Evolutionary conservation across 768 basidiomycete species (phyloP), one percentile per base, ranked within the genome.

Genomic region (Lactifluus volemus): DNA sequence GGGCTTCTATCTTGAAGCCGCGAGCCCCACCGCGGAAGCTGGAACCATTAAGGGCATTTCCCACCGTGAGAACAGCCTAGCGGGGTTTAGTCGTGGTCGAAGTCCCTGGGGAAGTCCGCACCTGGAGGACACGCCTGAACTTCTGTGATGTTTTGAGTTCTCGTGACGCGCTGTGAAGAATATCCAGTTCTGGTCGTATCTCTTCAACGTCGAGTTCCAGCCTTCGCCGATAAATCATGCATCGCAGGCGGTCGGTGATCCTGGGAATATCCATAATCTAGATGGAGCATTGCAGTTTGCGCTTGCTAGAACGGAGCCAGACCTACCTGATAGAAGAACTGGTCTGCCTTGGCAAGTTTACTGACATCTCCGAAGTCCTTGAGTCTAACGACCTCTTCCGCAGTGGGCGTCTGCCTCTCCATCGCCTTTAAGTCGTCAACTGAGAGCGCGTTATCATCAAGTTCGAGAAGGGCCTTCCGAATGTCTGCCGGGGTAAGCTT

Each of bases 161-260:
- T 17, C 75, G 75, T 42, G 82, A 84, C 0, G 91, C 92, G 57
- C 81, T 80, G 45, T 84, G 80, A 21, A 96, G 67, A 9, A 84
- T 84, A 65, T 85, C 81, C 12, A 98, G 70, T 61, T 96, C 92
- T 0, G 91, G 90, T 21, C 86, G 81, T 41, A 89, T 78, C 74
- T 98, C 93, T 61, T 84, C 89, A 38, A 93, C 78, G 45, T 92
- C 90, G 48, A 92, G 69, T 52, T 94, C 89, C 14, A 96, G 78
- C 64, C 83, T 84, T n/a, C 83, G 79, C 11, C 91, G 83, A 70
- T 88, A 95, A 12, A 92, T 68, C 87, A 96, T 93, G 68, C 85
- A 88, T 5, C 87, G 83, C 29, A 94, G 69, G 5, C 94, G 82
- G 63, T 86, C 80, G 3, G 81, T 68, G 10, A 96, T 79, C 25